These are phyloP conservation scores for Auriscalpium microsporum DNA, from an alignment of 768 basidiomycete species.

Conservation along the genomic window DNA sequence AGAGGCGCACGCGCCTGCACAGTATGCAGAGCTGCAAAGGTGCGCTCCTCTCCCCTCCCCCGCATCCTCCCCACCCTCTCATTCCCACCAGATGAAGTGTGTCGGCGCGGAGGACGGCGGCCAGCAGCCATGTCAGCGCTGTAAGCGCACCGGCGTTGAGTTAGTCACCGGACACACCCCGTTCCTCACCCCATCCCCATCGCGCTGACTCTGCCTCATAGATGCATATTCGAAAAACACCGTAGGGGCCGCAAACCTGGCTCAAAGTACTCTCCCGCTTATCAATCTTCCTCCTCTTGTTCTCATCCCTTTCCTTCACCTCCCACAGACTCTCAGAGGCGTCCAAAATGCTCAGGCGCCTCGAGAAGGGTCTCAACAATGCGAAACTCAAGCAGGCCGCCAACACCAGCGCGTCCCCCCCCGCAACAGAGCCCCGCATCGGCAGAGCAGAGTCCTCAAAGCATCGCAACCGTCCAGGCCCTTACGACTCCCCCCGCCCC, in stretches of 20 bases:
- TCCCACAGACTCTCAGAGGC: conserved; percentile 67
- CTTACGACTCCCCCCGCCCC: conserved; percentile 23
- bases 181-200: conserved; percentile 14
- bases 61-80: conserved; percentile 6
- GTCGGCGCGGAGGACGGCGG: conserved; percentile 78
- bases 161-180: conserved; percentile 10
- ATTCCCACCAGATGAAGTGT: conserved; percentile 68
- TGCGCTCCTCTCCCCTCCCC: conserved; percentile 17
- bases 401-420: conserved; percentile 23
- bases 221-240: conserved; percentile 85
- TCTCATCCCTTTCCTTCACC: conserved; percentile 10
- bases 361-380: conserved; percentile 75
- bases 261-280: conserved; percentile 57
- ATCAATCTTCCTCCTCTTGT: neutral
- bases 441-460: conserved; percentile 3
- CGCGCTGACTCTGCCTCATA: conserved; percentile 20
- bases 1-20: conserved; percentile 64
- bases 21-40: conserved; percentile 81
- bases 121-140: conserved; percentile 72
- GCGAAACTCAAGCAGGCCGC: conserved; percentile 59
- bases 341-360: conserved; percentile 79
- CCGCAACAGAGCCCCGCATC: conserved; percentile 19
- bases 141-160: conserved; percentile 69
- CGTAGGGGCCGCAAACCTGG: conserved; percentile 83
- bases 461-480: conserved; percentile 14